Percentiles rank a stretch among this genome's conserved stretches.
These are phyloP conservation scores for Arbutus unedo DNA, from an alignment of 148 eudicot genomes.

Conservation along the genomic window DNA sequence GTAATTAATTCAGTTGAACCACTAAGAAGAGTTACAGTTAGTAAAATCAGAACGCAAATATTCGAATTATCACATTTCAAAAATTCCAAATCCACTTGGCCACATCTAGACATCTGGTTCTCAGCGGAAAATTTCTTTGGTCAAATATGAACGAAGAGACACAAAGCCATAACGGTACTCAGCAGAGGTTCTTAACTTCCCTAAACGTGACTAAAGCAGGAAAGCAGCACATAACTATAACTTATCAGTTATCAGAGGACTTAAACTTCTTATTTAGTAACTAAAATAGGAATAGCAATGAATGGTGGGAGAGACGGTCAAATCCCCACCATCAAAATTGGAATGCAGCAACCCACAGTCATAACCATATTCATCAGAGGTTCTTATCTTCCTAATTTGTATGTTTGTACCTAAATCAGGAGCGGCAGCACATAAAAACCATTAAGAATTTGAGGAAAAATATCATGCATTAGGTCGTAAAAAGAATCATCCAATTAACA, in stretches of 20 bases:
- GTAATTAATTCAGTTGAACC: background rate
- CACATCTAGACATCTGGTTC: background rate
- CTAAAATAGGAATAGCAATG: background rate
- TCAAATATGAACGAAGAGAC: background rate
- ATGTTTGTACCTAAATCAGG: background rate
- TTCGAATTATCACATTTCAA: background rate
- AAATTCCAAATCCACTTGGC: background rate
- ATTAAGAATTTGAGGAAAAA: background rate
- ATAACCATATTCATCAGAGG: background rate
- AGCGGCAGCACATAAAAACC: background rate
- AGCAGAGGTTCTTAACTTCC: background rate
- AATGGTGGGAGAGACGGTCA: background rate
- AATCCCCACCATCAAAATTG: background rate
- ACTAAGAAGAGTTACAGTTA: background rate
- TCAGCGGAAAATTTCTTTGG: background rate
- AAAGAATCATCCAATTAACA: background rate
- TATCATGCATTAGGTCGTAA: background rate
- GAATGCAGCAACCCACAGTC: too few relatives aligned
- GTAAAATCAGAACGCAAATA: background rate
- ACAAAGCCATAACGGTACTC: background rate
- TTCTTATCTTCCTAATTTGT: background rate
- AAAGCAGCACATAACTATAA: background rate
- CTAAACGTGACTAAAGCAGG: background rate
- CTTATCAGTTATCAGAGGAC: background rate
- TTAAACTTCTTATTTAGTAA: background rate